phyloP scores from a whole-genome alignment of 116 monocot genomes.

The Phalaenopsis hybrid region DNA sequence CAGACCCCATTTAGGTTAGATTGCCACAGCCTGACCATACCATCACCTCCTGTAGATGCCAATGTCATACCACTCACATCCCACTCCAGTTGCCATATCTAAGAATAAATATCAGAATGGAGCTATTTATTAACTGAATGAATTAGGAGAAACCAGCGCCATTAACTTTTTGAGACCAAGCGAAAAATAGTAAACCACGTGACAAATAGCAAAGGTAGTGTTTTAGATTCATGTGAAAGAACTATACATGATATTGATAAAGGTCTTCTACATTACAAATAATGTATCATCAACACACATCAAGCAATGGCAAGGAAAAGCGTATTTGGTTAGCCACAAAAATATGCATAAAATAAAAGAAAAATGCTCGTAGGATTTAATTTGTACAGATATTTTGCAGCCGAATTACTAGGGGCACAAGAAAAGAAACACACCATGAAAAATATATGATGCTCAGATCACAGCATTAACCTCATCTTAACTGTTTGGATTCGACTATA shows the following conservation, averaged over 20 bases:
- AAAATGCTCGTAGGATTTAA: neutral
- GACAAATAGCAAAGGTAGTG: neutral
- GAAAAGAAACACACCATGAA: neutral
- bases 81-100: constrained; percentile 96
- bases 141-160: neutral
- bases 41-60: constrained; percentile 77
- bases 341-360: neutral
- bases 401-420: neutral
- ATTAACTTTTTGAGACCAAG: neutral
- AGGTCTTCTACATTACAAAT: neutral
- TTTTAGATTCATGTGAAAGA: neutral
- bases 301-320: neutral
- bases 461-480: neutral
- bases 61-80: constrained; percentile 95
- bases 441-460: neutral
- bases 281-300: neutral
- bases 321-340: neutral
- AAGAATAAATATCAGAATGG: neutral
- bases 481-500: neutral
- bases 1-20: constrained; percentile 86
- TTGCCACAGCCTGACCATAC: constrained; percentile 84
- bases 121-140: neutral
- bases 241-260: neutral
- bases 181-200: neutral
- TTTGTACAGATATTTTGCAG: neutral